Base-by-base conservation (phyloP, 371 early-diverging fungal species). In the Massospora cicadina region DNA sequence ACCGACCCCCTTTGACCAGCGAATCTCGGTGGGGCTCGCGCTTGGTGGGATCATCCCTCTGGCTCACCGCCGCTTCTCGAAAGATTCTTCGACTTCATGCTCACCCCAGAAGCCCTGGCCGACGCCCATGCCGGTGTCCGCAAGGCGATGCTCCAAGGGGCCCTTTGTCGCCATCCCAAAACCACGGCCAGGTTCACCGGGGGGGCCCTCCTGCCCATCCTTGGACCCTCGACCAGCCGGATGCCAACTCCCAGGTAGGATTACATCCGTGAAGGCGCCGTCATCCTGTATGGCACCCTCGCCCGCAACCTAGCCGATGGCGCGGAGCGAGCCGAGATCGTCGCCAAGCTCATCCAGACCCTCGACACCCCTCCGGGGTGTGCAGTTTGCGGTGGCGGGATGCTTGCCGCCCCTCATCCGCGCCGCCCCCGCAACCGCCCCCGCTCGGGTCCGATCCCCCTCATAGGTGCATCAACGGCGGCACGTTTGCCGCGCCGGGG, bases 301-400 rank as follows among this genome's bases (percentile, higher is more conserved):
- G 95, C 98, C 13, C 81, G 88, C 69, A 88, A 91, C 69, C 72
- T 98, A 66, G 83, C 84, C 12, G 59, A 83, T 10, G 76, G 78
- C 21, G 88, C 88, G 67, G 77, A 78, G 60, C 83, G 85, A 70
- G 84, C 81, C 0, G 78, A 80, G 7, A 90, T 91, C 32, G 85
- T 96, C 3, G 82, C 84, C 33, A 90, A 86, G 69, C 74, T 98
- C 61, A 78, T 95, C 31, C 91, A 83, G 24, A 88, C 98, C 0
- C 77, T 97, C 59, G 79, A 85, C 58, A 98, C 96, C 12, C 98
- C 98, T 1, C 89, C 94, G 0, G 98, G 96, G 88, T 2, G 97
- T 98, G 24, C 98, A 98, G 75, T 78, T 84, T 27, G 95, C 96
- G 21, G 96, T 96, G 21, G 79, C 90, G 3, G 86, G 92, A 65